A percentile compares a stretch with the other conserved stretches of the same genome.
Evolutionary conservation across 2,329 filamentous ascomycete genomes (phyloP).

Genomic region (Alternaria gansuensis): DNA sequence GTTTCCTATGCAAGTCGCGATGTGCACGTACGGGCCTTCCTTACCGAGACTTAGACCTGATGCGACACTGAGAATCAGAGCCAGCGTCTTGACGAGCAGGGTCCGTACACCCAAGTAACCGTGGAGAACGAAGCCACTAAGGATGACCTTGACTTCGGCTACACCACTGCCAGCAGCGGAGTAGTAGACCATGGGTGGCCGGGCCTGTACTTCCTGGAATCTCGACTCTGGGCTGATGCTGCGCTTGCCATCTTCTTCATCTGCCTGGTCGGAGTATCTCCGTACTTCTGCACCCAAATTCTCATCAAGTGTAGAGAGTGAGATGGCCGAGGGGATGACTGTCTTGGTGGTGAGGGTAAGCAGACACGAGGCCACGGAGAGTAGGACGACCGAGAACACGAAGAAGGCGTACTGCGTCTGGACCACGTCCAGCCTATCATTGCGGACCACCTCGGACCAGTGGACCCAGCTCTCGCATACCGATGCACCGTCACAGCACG

Average conservation of each 20-base stretch:
- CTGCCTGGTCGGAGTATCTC: conserved; percentile 48
- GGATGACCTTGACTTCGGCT: conserved; percentile 94
- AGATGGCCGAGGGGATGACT: conserved; percentile 86
- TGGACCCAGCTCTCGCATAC: conserved; percentile 68
- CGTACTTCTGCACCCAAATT: conserved; percentile 75
- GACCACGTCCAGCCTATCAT: conserved; percentile 58
- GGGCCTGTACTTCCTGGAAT: conserved; percentile 51
- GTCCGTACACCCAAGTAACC: conserved; percentile 92
- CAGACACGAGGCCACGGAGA: conserved; percentile 77
- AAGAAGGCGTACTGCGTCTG: conserved; percentile 83
- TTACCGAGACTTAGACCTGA: conserved; percentile 95
- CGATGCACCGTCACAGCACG: conserved; percentile 66
- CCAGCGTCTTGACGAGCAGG: conserved; percentile 82
- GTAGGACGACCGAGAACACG: conserved; percentile 72
- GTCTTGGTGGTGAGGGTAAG: conserved; percentile 92
- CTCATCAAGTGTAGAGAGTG: conserved; percentile 88
- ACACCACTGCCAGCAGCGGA: conserved; percentile 95
- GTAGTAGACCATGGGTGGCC: conserved; percentile 88
- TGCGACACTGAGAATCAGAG: conserved; percentile 85
- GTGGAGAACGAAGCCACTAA: conserved; percentile 97
- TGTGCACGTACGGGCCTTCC: conserved; percentile 96
- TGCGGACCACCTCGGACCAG: conserved; percentile 69
- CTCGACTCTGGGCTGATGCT: conserved; percentile 54
- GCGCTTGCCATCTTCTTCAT: conserved; percentile 57
- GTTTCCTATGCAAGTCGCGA: conserved; percentile 93